Evolutionary conservation across 768 basidiomycete species (phyloP), one percentile per base, ranked within the genome.

Genomic region (Coprinopsis sp.): DNA sequence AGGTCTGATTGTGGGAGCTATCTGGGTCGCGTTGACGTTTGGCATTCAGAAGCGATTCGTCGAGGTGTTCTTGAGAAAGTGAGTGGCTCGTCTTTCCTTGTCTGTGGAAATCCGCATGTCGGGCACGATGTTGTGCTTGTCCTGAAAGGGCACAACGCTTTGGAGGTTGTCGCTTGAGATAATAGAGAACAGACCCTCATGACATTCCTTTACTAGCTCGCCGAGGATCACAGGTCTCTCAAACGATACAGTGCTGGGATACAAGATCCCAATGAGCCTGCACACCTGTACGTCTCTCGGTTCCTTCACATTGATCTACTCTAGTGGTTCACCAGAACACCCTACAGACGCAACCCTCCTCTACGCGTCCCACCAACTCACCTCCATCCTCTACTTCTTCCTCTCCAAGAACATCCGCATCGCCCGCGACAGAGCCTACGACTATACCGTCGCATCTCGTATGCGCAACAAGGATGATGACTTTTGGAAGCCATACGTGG

Each of bases 401-500:
- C 77, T 97, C 41, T 74, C 82, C 23, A 80, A 80, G 37, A 94
- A 95, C 64, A 81, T 95, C 37, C 77, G 81, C 22, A 77, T 92
- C 34, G 89, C 91, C 0, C 78, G 84, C 2, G 78, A 79, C 44
- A 76, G 86, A 10, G 91, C 79, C 10, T 90, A 82, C 78, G 82
- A 78, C 16, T 84, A 93, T 59, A 94, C 91, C 0, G 81, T 95
- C 23, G 67, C 74, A 5, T 94, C 91, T 4, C 79, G 92, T n/a
- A n/a, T n/a, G n/a, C n/a, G n/a, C 1, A 84, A 84, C 11, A 95
- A 95, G 55, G 81, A 83, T 0, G 67, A 74, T 0, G 81, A 87
- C 7, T 95, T 94, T 67, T 97, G 91, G 90, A 71, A 75, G 49
- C 79, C 81, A 0, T 91, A 90, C 50, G 78, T 87, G 0, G 85